phyloP scores from a whole-genome alignment of 1,284 basidiomycete genomes.

The Omphalotus olearius region DNA sequence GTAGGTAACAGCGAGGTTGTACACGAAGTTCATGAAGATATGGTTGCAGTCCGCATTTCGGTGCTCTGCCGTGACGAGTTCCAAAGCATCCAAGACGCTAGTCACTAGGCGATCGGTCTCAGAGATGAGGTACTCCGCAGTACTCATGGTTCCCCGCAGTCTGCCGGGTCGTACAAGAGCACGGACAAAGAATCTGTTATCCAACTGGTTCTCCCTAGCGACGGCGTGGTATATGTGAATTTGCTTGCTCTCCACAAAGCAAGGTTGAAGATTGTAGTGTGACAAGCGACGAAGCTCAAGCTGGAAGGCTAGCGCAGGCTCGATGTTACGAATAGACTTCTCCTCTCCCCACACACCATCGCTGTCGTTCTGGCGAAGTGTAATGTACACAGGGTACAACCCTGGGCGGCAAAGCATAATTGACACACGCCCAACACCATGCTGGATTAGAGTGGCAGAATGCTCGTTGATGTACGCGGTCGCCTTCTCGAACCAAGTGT shows the following conservation, averaged over 20 bases:
- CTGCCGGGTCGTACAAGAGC: constrained; percentile 95
- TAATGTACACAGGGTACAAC: constrained; percentile 94
- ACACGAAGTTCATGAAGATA: constrained; percentile 98
- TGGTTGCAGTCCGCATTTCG: constrained; percentile 94
- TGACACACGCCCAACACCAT: constrained; percentile 90
- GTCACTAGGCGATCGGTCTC: constrained; percentile 97
- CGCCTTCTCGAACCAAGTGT: constrained; percentile 76
- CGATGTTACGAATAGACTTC: constrained; percentile 95
- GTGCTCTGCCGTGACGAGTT: constrained; percentile 84
- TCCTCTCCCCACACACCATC: constrained; percentile 88
- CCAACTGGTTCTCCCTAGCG: constrained; percentile 93
- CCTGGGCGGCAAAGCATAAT: constrained; percentile 90
- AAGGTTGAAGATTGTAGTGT: constrained; percentile 94
- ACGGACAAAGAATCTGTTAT: constrained; percentile 97
- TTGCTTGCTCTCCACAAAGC: constrained; percentile 92
- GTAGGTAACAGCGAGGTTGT: constrained; percentile 92
- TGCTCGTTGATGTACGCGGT: constrained; percentile 74
- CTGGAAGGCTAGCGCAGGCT: constrained; percentile 98
- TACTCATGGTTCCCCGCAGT: constrained; percentile 87
- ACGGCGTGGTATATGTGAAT: constrained; percentile 97
- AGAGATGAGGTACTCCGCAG: constrained; percentile 94
- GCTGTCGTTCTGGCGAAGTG: constrained; percentile 64
- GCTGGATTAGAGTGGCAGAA: constrained; percentile 57
- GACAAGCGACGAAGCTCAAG: constrained; percentile 95
- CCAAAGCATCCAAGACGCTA: constrained; percentile 90